phyloP scores from a whole-genome alignment of 352 stramenopile species.

The Detonula confervacea region DNA sequence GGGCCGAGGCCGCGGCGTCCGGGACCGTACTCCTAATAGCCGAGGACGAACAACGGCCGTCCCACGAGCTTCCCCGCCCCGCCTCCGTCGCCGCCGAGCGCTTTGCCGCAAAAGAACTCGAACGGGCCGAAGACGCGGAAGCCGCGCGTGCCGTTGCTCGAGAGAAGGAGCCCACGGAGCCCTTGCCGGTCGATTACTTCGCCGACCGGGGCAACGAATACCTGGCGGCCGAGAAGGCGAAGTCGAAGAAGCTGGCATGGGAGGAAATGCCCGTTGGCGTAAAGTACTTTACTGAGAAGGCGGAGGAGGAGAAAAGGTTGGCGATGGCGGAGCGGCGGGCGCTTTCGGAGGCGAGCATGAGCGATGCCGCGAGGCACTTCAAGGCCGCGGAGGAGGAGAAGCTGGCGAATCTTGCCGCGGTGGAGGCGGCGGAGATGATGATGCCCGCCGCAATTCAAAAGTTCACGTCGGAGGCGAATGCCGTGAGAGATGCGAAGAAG shows the following conservation, averaged over 20 bases:
- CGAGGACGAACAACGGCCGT: too few species aligned
- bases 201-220: background rate
- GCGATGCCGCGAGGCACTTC: constrained; percentile 1
- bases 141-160: too few species aligned
- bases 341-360: background rate
- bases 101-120: too few species aligned
- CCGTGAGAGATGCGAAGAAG: background rate
- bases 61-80: too few species aligned
- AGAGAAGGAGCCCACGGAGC: too few species aligned
- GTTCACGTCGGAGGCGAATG: constrained; percentile 12
- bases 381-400: constrained; percentile 2
- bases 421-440: background rate
- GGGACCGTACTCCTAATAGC: too few species aligned
- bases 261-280: background rate
- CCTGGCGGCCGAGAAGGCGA: background rate
- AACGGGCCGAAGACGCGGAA: too few species aligned
- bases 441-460: constrained; percentile 31
- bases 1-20: too few species aligned
- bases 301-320: background rate
- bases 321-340: background rate
- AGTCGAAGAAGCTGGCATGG: background rate
- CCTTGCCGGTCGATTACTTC: constrained; percentile 8
- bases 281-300: constrained; percentile 3
- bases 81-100: too few species aligned
- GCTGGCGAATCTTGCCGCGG: background rate